These are phyloP conservation scores for Apophysomyces trapeziformis DNA, from an alignment of 371 early-diverging fungal species.

Conservation along the genomic window DNA sequence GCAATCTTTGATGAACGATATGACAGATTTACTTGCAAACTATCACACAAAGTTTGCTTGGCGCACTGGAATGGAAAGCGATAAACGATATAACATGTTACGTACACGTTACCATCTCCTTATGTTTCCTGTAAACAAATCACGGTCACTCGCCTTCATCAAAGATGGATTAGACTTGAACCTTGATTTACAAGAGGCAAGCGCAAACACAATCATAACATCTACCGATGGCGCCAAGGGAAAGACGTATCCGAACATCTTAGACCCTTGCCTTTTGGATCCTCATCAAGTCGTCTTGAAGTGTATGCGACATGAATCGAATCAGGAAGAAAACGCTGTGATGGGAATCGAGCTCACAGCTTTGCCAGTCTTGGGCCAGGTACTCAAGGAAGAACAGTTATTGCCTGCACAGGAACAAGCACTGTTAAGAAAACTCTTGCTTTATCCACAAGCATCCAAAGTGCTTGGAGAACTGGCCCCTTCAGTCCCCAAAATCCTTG, in stretches of 20 bases:
- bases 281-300: constrained; percentile 2
- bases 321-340: neutral
- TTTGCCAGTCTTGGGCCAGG: constrained; percentile 9
- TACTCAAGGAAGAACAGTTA: neutral
- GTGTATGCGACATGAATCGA: neutral
- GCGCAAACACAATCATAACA: neutral
- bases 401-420: neutral
- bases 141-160: constrained; percentile 28
- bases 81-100: constrained; percentile 18
- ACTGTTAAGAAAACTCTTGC: constrained; percentile 10
- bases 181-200: neutral
- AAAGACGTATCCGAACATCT: neutral
- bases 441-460: constrained; percentile 13
- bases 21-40: constrained; percentile 18
- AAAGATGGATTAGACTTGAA: constrained; percentile 20
- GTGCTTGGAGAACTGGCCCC: neutral
- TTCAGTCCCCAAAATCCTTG: constrained; percentile 4
- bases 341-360: constrained; percentile 16
- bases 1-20: constrained; percentile 22
- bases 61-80: neutral
- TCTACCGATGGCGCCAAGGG: neutral
- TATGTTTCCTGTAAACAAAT: constrained; percentile 32
- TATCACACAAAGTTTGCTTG: constrained; percentile 1
- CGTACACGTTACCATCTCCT: constrained; percentile 41
- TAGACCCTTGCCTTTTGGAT: neutral